A percentile compares a stretch with the other conserved stretches of the same genome.
These are phyloP conservation scores for Thinopyrum obtusiflorum DNA, from an alignment of 202 grass and related monocot genomes.

Conservation along the genomic window DNA sequence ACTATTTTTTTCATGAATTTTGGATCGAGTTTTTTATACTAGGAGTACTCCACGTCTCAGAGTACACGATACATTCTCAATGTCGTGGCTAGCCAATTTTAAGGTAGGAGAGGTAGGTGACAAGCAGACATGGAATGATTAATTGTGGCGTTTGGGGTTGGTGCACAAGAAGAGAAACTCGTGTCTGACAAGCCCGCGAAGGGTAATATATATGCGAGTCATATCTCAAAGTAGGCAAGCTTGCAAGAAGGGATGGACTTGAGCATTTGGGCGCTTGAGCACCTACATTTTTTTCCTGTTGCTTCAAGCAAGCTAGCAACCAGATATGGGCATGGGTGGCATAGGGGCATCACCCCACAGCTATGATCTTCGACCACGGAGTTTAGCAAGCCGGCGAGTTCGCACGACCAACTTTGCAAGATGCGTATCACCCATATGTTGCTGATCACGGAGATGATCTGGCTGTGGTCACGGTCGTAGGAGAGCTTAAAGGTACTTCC, in stretches of 20 bases:
- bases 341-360: neutral
- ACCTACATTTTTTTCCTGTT: neutral
- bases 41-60: neutral
- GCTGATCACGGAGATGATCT: no score
- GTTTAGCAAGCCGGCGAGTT: neutral
- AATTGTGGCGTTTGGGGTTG: neutral
- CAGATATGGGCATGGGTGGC: neutral
- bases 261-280: neutral
- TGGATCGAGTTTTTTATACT: neutral
- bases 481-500: no score
- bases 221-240: neutral
- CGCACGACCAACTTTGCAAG: neutral
- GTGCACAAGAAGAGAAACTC: neutral
- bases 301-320: neutral
- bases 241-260: neutral
- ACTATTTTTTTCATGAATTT: neutral
- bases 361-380: neutral
- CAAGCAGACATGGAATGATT: neutral
- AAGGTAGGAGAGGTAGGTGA: neutral
- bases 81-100: neutral
- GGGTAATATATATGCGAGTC: neutral
- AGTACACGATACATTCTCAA: neutral
- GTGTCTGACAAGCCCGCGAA: neutral
- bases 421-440: no score
- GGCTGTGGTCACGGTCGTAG: no score